phyloP scores from a whole-genome alignment of 768 basidiomycete genomes.

The Pulveroboletus sp. region DNA sequence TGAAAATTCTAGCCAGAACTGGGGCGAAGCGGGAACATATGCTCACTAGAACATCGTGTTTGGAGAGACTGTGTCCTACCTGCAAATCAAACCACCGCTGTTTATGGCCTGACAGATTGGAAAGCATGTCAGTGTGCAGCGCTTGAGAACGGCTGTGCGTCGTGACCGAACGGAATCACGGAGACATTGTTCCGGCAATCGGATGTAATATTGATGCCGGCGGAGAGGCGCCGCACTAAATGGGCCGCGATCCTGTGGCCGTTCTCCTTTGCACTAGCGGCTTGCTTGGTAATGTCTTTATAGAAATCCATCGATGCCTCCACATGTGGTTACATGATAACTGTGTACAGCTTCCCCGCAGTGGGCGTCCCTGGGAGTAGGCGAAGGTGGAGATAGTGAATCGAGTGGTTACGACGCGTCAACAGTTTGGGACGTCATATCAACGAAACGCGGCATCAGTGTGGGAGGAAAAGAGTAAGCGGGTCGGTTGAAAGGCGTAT shows the following conservation, averaged over 20 bases:
- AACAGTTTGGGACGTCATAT: neutral
- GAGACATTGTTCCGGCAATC: too few relatives aligned
- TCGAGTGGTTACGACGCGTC: neutral
- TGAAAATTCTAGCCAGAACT: neutral
- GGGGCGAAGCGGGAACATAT: neutral
- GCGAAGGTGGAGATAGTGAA: neutral
- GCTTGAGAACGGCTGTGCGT: too few relatives aligned
- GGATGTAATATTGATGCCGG: constrained; percentile 6
- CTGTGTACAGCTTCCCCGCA: neutral
- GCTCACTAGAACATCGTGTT: constrained; percentile 10
- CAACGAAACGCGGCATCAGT: neutral
- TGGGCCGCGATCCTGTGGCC: neutral
- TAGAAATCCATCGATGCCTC: too few relatives aligned
- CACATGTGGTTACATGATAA: neutral
- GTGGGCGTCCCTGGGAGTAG: neutral
- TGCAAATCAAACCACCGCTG: constrained; percentile 9
- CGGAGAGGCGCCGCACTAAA: neutral
- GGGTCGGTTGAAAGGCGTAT: neutral
- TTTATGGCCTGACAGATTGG: constrained; percentile 10
- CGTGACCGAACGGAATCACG: too few relatives aligned
- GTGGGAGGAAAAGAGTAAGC: neutral
- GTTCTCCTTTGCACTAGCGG: too few relatives aligned
- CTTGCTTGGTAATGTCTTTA: too few relatives aligned
- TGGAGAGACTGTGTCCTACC: neutral
- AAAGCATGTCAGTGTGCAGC: too few relatives aligned